Evolutionary conservation across 352 stramenopile species (phyloP).

Genomic region (Phytopythium ostracodes): DNA sequence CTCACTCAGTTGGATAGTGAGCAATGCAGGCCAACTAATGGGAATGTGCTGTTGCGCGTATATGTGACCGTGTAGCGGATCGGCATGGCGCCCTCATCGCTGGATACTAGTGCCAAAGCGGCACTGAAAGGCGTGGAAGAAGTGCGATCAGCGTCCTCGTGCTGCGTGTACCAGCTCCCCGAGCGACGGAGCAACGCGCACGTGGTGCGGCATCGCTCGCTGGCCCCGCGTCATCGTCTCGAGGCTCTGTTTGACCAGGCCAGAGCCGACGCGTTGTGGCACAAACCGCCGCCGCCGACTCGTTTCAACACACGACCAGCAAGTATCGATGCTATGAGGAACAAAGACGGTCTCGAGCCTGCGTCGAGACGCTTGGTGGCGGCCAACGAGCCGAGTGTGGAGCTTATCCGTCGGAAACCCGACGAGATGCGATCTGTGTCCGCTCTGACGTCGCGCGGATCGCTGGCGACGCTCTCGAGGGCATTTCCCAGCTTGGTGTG

Average conservation of each 20-base stretch:
- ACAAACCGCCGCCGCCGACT: background rate
- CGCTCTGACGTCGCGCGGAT: background rate
- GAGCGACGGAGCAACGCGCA: constrained; percentile 13
- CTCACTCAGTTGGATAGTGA: too few relatives aligned
- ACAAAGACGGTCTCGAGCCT: constrained; percentile 2
- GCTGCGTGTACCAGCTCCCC: constrained; percentile 25
- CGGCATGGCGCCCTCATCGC: constrained; percentile 9
- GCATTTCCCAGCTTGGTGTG: constrained; percentile 1
- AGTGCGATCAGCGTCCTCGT: constrained; percentile 8
- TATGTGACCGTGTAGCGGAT: constrained; percentile 6
- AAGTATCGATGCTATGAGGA: background rate
- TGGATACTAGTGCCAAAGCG: background rate
- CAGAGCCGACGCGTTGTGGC: background rate
- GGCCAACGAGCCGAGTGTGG: constrained; percentile 5
- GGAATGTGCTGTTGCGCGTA: background rate
- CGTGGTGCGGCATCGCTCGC: constrained; percentile 7
- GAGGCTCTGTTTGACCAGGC: constrained; percentile 10
- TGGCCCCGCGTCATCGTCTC: constrained; percentile 4
- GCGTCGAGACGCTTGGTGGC: constrained; percentile 16
- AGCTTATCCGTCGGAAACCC: background rate
- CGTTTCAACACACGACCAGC: background rate
- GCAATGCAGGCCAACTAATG: background rate
- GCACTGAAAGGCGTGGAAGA: background rate
- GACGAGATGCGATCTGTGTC: background rate
- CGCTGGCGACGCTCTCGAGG: background rate